Evolutionary conservation across 139 green algal genomes (phyloP).

Genomic region (Tetradesmus lagerheimii): DNA sequence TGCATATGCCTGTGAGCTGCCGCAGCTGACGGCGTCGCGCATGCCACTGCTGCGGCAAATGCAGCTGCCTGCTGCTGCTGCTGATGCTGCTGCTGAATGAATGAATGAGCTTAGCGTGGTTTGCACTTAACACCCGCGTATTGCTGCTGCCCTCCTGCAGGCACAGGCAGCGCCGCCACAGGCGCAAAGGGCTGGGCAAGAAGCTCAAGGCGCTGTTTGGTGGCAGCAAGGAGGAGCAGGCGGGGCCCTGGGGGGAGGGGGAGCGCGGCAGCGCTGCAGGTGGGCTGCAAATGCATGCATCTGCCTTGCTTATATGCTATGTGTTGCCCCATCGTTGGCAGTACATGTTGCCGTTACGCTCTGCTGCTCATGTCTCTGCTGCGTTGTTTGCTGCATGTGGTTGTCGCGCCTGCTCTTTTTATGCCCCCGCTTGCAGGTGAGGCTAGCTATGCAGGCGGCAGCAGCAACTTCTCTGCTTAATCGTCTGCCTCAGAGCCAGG

Average conservation of each 20-base stretch:
- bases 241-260: background rate
- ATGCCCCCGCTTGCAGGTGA: background rate
- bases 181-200: background rate
- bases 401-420: background rate
- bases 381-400: too few species aligned
- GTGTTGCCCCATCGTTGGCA: background rate
- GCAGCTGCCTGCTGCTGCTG: too few species aligned
- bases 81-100: too few species aligned
- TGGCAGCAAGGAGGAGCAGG: background rate
- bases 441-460: background rate
- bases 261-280: background rate
- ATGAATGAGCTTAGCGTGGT: too few species aligned
- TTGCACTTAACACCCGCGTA: too few species aligned
- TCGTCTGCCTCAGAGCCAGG: background rate
- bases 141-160: background rate
- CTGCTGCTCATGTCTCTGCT: too few species aligned
- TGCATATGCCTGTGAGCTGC: too few species aligned
- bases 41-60: too few species aligned
- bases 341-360: too few species aligned
- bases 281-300: background rate
- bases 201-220: constrained; percentile 21
- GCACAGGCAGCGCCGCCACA: background rate
- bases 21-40: too few species aligned
- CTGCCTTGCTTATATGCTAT: background rate
- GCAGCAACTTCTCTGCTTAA: background rate